Evolutionary conservation across 352 stramenopile species (phyloP), one percentile per base, ranked within the genome.

Genomic region (Pythium diclinum): DNA sequence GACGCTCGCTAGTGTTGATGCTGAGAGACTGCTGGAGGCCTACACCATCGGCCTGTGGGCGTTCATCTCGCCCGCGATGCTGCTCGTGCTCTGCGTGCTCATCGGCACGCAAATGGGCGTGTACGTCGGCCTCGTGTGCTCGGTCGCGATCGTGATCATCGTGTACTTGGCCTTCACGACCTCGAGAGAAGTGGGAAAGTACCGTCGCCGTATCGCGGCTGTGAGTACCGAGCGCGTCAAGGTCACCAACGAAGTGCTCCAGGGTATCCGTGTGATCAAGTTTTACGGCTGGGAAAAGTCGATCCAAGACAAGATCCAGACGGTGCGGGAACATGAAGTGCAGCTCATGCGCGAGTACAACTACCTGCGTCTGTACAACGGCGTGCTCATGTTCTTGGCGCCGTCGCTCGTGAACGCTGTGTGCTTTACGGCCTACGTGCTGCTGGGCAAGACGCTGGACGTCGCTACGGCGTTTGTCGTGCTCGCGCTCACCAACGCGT

Each of bases 391-490:
- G 44, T 28, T 28, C 25, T 13, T 91, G 3, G 83, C 96, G 3
- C 96, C 95, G 17, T 89, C 98, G 14, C 56, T 98, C 13, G 89
- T 98, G 3, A 92, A 91, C 1, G 65, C 98, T 10, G 82, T 87
- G 2, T 97, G 90, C 16, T 99, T 99, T 54, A 17, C 72, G 5
- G 65, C 73, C 3, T 94, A 91, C 56, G 69, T 88, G 10, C 30
- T 80, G 6, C 56, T 78, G 5, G 96, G 92, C 0, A 71, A 98
- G 34, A 67, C 78, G 2, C 70, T 99, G 16, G 93, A 97, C 47
- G 93, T 98, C 7, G 76, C 91, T 0, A 88, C 82, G 11, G 95
- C 96, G 23, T 95, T 99, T 54, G 97, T 95, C 4, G 83, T 96
- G 7, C 72, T 99, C 13, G 89, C 96, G 25, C 74, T 99, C 57